Conservation (phyloP, 257 asterid genomes). For the Coffea eugenioides region DNA sequence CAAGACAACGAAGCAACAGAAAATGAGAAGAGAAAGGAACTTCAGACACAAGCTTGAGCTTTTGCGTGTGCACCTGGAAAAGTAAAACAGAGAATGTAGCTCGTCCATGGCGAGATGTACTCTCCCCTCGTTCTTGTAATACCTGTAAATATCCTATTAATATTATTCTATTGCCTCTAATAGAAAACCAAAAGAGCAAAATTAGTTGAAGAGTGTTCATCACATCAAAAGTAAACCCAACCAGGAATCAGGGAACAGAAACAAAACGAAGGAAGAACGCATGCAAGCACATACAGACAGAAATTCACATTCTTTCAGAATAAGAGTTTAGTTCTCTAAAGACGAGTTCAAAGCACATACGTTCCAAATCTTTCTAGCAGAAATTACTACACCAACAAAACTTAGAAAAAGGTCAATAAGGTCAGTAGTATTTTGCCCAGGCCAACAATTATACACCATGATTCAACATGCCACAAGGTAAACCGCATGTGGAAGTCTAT, state of each 20-base stretch:
- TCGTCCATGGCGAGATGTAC: slow-evolving; percentile 99
- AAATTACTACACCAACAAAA: not conserved
- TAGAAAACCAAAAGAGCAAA: not conserved
- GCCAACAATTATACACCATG: not conserved
- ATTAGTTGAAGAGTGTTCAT: not conserved
- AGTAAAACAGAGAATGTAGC: slow-evolving; percentile 96
- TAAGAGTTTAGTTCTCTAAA: not conserved
- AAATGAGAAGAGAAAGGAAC: slow-evolving; percentile 17
- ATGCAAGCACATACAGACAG: not conserved
- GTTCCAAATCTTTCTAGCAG: not conserved
- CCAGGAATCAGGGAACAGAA: slow-evolving; percentile 1
- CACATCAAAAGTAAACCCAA: not conserved
- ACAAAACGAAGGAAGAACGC: not conserved
- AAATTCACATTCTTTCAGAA: slow-evolving; percentile 1
- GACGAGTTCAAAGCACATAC: not conserved
- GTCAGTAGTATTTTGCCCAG: not conserved
- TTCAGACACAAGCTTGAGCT: not conserved
- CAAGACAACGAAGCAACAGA: not conserved
- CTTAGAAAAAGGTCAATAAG: not conserved
- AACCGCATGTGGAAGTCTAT: not conserved
- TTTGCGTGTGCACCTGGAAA: slow-evolving; percentile 65
- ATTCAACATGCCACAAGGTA: not conserved
- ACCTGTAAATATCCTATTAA: slow-evolving; percentile 57
- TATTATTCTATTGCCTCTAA: slow-evolving; percentile 26
- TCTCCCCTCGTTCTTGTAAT: slow-evolving; percentile 98